phyloP scores from a whole-genome alignment of 768 basidiomycete species.

The Trametes cinnabarina region DNA sequence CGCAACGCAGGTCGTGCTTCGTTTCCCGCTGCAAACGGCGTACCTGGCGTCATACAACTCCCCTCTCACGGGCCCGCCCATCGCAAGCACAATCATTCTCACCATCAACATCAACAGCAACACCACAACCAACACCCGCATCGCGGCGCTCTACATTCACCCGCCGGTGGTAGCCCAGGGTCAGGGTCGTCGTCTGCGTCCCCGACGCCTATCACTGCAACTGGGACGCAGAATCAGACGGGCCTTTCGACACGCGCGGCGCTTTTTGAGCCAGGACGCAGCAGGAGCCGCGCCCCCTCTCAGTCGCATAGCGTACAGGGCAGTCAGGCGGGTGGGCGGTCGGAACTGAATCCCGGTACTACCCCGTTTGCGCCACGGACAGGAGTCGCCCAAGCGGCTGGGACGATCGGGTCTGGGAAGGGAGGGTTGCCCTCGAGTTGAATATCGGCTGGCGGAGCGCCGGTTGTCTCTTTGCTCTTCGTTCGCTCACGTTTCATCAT shows the following conservation, averaged over 20 bases:
- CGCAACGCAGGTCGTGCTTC: constrained; percentile 15
- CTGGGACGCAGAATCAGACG: constrained; percentile 24
- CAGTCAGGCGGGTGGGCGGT: constrained; percentile 13
- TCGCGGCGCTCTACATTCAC: constrained; percentile 14
- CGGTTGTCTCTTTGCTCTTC: too few species aligned
- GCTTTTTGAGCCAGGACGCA: constrained; percentile 49
- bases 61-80: constrained; percentile 1
- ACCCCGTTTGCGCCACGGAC: constrained; percentile 26
- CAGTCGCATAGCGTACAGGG: constrained; percentile 2
- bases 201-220: constrained; percentile 14
- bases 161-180: neutral
- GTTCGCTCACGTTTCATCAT: too few species aligned
- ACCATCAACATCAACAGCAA: neutral
- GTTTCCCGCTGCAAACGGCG: constrained; percentile 12
- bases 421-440: neutral
- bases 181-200: constrained; percentile 22
- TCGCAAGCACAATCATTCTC: constrained; percentile 6
- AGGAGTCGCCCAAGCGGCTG: constrained; percentile 8
- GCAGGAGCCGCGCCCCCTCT: constrained; percentile 9
- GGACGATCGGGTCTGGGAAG: neutral
- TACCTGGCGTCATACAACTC: constrained; percentile 29
- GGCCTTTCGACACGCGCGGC: constrained; percentile 53
- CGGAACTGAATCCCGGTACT: constrained; percentile 29
- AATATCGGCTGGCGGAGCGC: neutral
- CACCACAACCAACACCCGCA: constrained; percentile 15